Conservation (phyloP, 148 eudicot genomes). For the Vaccinium darrowii region DNA sequence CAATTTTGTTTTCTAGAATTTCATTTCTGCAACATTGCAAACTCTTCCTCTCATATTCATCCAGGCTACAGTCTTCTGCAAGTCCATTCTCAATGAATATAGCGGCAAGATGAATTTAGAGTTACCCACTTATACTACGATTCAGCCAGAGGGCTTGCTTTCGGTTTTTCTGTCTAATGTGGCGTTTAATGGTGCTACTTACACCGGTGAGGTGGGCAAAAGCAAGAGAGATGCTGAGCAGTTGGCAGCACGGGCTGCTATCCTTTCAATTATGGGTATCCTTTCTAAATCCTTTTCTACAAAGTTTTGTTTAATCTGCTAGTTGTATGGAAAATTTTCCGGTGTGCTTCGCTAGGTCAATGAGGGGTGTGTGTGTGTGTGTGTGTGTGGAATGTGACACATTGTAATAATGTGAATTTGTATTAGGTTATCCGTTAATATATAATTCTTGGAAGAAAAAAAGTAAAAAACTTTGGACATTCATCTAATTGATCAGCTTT, state of each 20-base stretch:
- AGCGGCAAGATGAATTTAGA: conserved; percentile 46
- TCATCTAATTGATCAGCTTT: background rate
- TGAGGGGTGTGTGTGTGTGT: background rate
- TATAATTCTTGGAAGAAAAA: too few species aligned
- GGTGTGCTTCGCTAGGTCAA: background rate
- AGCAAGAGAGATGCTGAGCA: conserved; percentile 67
- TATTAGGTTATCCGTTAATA: too few species aligned
- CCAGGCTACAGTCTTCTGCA: conserved; percentile 60
- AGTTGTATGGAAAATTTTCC: background rate
- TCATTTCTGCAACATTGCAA: background rate
- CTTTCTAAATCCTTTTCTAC: background rate
- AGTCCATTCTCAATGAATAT: conserved; percentile 60
- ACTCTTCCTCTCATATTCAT: background rate
- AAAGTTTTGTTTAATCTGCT: background rate
- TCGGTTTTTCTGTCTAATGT: conserved; percentile 46
- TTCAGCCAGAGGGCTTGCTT: conserved; percentile 25
- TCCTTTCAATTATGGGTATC: conserved; percentile 57
- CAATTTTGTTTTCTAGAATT: background rate
- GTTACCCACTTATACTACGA: conserved; percentile 47
- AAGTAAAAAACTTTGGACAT: too few species aligned
- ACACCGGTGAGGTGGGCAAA: conserved; percentile 41
- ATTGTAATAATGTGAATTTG: too few species aligned
- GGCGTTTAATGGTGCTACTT: conserved; percentile 46
- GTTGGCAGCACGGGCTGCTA: conserved; percentile 50
- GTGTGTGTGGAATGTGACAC: too few species aligned